phyloP scores from a whole-genome alignment of 148 eudicot species.

The Silene conica region DNA sequence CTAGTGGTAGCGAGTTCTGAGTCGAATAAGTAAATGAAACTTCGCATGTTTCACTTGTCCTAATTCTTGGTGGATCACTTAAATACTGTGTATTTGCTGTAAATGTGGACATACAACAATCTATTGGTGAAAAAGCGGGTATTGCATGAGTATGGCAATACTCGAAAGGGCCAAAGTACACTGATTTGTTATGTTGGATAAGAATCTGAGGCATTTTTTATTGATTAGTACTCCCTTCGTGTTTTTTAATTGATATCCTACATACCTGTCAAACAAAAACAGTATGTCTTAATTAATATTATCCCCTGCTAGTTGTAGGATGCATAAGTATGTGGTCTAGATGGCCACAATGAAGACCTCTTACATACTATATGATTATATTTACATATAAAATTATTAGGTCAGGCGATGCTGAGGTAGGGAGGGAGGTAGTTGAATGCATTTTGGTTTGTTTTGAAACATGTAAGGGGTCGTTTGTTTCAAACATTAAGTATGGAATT shows the following conservation, averaged over 20 bases:
- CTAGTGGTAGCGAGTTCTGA: not conserved
- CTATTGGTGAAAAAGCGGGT: conserved; percentile 20
- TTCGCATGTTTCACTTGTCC: conserved; percentile 15
- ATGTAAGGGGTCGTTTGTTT: too few species aligned
- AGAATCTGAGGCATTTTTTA: not conserved
- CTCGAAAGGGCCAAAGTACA: conserved; percentile 16
- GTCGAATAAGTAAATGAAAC: not conserved
- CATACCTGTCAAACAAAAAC: not conserved
- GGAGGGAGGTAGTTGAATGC: not conserved
- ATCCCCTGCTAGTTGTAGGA: not conserved
- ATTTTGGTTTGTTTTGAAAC: not conserved
- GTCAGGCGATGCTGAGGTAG: not conserved
- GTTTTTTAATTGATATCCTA: too few species aligned
- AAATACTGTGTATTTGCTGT: conserved; percentile 33
- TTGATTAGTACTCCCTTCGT: too few species aligned
- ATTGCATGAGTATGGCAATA: conserved; percentile 21
- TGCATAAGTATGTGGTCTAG: not conserved
- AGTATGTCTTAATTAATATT: not conserved
- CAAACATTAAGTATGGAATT: too few species aligned
- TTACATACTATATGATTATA: too few species aligned
- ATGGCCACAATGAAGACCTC: too few species aligned
- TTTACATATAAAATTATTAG: too few species aligned
- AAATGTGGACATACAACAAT: conserved; percentile 27
- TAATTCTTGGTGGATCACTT: conserved; percentile 36
- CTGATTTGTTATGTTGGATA: not conserved